A percentile compares a stretch with the other conserved stretches of the same genome.
These are phyloP conservation scores for Triticum monococcum DNA, from an alignment of 176 grass and related monocot species.

Conservation along the genomic window DNA sequence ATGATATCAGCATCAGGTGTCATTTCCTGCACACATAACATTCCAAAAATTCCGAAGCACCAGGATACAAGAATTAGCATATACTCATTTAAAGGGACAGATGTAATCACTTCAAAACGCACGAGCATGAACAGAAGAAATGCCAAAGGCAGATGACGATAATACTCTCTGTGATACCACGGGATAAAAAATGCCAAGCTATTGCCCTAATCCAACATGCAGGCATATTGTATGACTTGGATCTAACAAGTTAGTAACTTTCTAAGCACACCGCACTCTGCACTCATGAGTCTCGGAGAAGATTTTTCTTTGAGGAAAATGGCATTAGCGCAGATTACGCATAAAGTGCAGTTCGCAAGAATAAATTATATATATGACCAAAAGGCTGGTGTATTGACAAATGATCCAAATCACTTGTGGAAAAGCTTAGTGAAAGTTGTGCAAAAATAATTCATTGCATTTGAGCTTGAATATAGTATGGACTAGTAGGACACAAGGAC, in stretches of 20 bases:
- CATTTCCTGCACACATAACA: slow-evolving; percentile 65
- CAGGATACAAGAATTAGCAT: slow-evolving; percentile 13
- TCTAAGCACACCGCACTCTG: not conserved
- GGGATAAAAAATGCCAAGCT: not conserved
- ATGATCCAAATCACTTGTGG: not conserved
- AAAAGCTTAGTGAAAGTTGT: not conserved
- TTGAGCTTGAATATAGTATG: slow-evolving; percentile 9
- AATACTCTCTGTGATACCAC: slow-evolving; percentile 1
- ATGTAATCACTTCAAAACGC: not conserved
- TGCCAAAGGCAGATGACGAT: not conserved
- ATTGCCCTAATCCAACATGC: not conserved
- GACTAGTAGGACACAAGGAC: not conserved
- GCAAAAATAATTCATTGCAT: not conserved
- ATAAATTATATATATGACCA: not conserved
- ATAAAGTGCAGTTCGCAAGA: not conserved
- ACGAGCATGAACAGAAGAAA: not conserved
- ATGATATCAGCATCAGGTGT: slow-evolving; percentile 86
- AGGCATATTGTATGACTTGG: not conserved
- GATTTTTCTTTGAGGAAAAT: not conserved
- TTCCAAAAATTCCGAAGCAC: slow-evolving; percentile 30
- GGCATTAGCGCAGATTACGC: not conserved
- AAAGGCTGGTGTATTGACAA: not conserved
- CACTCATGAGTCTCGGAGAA: not conserved
- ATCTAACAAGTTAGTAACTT: not conserved
- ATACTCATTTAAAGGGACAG: not conserved